Base-by-base conservation (phyloP, 352 stramenopile species). In the Phytophthora pinifolia region DNA sequence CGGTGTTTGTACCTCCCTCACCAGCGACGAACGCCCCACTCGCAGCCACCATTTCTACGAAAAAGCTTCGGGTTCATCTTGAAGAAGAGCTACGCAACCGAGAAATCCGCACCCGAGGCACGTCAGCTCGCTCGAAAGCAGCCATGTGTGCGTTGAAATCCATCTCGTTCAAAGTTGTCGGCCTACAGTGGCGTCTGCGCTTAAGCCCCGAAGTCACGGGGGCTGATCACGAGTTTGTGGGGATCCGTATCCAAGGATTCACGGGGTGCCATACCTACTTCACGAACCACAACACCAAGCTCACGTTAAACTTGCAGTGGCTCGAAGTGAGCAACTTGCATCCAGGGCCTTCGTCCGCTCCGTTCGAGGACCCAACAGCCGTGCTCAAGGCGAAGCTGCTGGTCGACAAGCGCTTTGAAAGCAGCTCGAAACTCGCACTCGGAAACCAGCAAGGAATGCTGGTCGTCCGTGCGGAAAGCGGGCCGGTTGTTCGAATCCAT, bases 261-360 rank as follows among this genome's bases (percentile, higher is more conserved):
- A 76, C 72, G 12, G 82, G 84, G 2, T 76, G 63, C 4, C 84
- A 94, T 30, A 83, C 69, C 9, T 92, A 77, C 60, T 92, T 82
- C 32, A 65, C 71, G 9, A 88, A 74, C 55, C 74, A 89, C 27
- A 83, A 72, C 30, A 90, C 80, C 1, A 92, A 92, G 58, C 69
- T 94, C 9, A 73, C 63, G 4, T 42, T 94, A 15, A 92, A 89
- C 20, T 49, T 92, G 12, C 76, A 92, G 49, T 92, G 80, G 83
- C 72, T 92, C 18, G 82, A 92, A 56, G 83, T 94, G 22, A 90
- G 76, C 34, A 94, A 94, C 41, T 25, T 92, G 29, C 75, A 78
- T n/a, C 82, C 84, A 0, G 84, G 81, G 3, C 51, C 79, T 0
- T 88, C 79, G 9, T 90, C 84, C 2, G 89, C 76, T 15, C 68